Base-by-base conservation (phyloP, 257 asterid genomes). In the Ligustrum vulgare region DNA sequence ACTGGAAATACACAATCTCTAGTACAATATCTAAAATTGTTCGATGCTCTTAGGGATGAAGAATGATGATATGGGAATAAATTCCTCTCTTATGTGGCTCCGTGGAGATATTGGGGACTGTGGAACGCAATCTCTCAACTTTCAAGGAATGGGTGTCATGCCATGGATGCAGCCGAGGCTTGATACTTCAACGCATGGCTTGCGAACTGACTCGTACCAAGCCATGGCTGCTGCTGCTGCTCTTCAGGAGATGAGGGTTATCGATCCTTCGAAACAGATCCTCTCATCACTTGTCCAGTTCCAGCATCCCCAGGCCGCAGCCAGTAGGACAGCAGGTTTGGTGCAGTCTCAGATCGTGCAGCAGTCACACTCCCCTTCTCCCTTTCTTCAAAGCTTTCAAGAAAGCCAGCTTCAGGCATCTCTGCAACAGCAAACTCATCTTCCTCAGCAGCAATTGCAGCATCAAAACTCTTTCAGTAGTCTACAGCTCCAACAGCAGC, bases 211-310 rank as follows among this genome's bases (percentile, higher is more conserved):
- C 12, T 71, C 85, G 8, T 92, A 90, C 82, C 96, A 92, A 80
- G 89, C 96, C 20, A 86, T 92, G 92, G 91, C 89, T 5, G 75
- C 93, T 7, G 92, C 92, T 67, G 92, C 91, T 66, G 90, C 93
- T 34, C 69, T 90, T 31, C 96, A 88, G 45, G 97, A 91, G 37
- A 72, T 80, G 87, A 74, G 93, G 74, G 78, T 43, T 23, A 70
- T 82, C 16, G 93, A 88, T 78, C 91, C 94, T 31, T 79, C 96
- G 73, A 88, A 81, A 69, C 94, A 86, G 66, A 80, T 77, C 31
- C 83, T 80, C 51, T 69, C 88, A 1, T 74, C 94, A 4, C 75
- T 84, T 23, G 63, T 87, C 80, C 97, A 90, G 49, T 80, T 84
- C 80, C 95, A 89, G 81, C 97, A 85, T 70, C 74, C 87, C 32